Conservation (phyloP, 768 basidiomycete species). For the Tulasnella sp. region DNA sequence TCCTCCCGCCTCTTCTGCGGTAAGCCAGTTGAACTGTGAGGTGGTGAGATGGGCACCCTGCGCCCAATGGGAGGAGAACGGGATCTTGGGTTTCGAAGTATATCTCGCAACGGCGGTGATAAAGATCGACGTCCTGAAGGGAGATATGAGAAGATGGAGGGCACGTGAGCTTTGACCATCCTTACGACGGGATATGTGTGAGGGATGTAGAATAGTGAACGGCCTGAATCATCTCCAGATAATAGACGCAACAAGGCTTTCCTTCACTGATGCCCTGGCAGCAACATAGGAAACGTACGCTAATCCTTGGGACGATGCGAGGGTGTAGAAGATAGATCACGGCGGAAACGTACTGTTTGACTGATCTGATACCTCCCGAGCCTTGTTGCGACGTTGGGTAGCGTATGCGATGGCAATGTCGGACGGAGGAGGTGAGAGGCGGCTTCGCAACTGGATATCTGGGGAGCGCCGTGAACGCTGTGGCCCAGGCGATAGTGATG, state of each 20-base stretch:
- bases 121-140: background rate
- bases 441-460: background rate
- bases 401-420: background rate
- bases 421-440: background rate
- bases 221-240: too few species aligned
- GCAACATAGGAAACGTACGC: too few species aligned
- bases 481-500: background rate
- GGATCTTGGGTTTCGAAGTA: background rate
- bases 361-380: background rate
- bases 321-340: background rate
- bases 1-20: conserved; percentile 10
- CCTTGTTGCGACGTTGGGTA: background rate
- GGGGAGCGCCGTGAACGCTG: background rate
- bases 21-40: background rate
- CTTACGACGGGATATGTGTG: background rate
- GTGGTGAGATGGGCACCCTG: background rate
- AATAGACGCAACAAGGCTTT: too few species aligned
- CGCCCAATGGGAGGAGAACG: background rate
- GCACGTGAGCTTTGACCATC: background rate
- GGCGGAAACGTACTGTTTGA: background rate
- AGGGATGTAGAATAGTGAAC: background rate
- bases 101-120: background rate
- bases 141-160: background rate
- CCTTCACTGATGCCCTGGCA: too few species aligned
- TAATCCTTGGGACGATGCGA: too few species aligned